Evolutionary conservation across 345 rosid genomes (phyloP).

Genomic region (Pugionium dolabratum): DNA sequence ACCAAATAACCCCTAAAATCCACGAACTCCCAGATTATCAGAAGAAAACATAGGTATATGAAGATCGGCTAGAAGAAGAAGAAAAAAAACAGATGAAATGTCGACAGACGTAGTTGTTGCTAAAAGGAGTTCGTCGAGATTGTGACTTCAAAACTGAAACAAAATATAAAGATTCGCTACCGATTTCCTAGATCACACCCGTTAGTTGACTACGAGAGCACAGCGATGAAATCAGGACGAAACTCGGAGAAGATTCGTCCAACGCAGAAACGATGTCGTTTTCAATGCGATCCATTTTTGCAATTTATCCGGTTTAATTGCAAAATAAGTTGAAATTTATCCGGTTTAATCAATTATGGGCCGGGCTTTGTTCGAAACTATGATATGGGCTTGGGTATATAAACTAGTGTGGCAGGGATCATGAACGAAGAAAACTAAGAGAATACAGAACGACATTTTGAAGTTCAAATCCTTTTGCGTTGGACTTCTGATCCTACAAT

Average conservation of each 20-base stretch:
- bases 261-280: too few species aligned
- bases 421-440: not conserved
- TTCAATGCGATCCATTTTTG: too few species aligned
- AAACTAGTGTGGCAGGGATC: too few species aligned
- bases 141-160: constrained; percentile 31
- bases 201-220: constrained; percentile 42
- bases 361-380: too few species aligned
- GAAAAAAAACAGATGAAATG: constrained; percentile 40
- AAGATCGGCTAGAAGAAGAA: not conserved
- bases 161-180: not conserved
- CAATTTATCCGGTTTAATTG: too few species aligned
- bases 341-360: too few species aligned
- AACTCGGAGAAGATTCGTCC: too few species aligned
- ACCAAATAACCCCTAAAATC: constrained; percentile 24
- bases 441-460: not conserved
- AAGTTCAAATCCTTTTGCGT: constrained; percentile 29
- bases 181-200: constrained; percentile 29
- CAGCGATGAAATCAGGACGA: constrained; percentile 23
- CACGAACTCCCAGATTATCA: constrained; percentile 14
- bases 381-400: too few species aligned
- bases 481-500: constrained; percentile 22
- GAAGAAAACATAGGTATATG: constrained; percentile 11
- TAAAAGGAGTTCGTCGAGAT: constrained; percentile 35
- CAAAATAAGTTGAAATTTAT: too few species aligned
- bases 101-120: constrained; percentile 43